Evolutionary conservation across 176 grass and related monocot species (phyloP).

Genomic region (Panicum miliaceum): DNA sequence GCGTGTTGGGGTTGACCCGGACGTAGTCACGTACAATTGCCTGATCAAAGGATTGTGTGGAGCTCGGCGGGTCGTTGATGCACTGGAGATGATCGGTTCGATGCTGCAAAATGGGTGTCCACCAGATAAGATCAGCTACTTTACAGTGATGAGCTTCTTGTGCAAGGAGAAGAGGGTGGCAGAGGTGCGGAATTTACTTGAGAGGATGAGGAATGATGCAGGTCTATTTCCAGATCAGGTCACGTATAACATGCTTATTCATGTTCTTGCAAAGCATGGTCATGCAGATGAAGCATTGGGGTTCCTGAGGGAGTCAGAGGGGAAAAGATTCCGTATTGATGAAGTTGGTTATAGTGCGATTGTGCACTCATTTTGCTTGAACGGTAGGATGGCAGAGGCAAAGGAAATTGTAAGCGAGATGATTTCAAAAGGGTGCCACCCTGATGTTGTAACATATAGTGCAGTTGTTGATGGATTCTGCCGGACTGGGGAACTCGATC

Average conservation of each 20-base stretch:
- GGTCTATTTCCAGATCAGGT: slow-evolving; percentile 81
- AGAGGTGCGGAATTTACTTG: slow-evolving; percentile 65
- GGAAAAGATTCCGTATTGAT: slow-evolving; percentile 73
- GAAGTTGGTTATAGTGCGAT: slow-evolving; percentile 78
- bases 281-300: slow-evolving; percentile 82
- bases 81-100: slow-evolving; percentile 55
- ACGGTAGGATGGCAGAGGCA: slow-evolving; percentile 79
- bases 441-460: slow-evolving; percentile 96
- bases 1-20: slow-evolving; percentile 53
- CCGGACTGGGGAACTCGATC: slow-evolving; percentile 71
- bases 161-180: slow-evolving; percentile 79
- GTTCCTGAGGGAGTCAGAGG: slow-evolving; percentile 78
- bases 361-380: slow-evolving; percentile 74
- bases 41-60: slow-evolving; percentile 85
- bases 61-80: slow-evolving; percentile 56
- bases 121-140: slow-evolving; percentile 90
- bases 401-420: slow-evolving; percentile 77
- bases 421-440: slow-evolving; percentile 68
- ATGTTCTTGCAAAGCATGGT: slow-evolving; percentile 79
- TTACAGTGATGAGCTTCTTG: slow-evolving; percentile 85
- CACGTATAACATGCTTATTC: slow-evolving; percentile 82
- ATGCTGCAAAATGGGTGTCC: slow-evolving; percentile 66
- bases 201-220: slow-evolving; percentile 65
- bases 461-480: slow-evolving; percentile 91
- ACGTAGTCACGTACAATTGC: slow-evolving; percentile 75